Evolutionary conservation across 192 early-diverging fungal species (phyloP).

Genomic region (Coemansia sp.): DNA sequence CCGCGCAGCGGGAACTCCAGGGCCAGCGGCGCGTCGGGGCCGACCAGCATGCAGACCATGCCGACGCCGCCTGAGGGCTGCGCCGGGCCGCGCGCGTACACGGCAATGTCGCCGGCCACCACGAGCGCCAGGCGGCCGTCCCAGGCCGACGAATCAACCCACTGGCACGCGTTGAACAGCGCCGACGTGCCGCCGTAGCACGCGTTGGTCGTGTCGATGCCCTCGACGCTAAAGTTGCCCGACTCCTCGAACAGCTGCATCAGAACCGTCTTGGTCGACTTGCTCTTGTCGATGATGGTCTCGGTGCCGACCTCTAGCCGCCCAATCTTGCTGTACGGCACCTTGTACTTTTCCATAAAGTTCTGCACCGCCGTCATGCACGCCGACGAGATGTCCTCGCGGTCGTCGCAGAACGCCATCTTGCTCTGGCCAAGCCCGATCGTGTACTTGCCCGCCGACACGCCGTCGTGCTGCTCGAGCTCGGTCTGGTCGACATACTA

Average conservation of each 20-base stretch:
- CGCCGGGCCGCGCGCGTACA: constrained; percentile 89
- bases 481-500: constrained; percentile 48
- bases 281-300: constrained; percentile 99
- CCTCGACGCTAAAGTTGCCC: constrained; percentile 92
- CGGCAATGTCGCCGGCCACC: constrained; percentile 94
- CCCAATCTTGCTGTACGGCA: constrained; percentile 83
- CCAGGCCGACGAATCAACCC: constrained; percentile 91
- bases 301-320: constrained; percentile 97
- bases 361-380: constrained; percentile 74
- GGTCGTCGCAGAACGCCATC: constrained; percentile 95
- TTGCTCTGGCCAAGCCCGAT: constrained; percentile 94
- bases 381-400: constrained; percentile 64
- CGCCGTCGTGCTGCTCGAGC: constrained; percentile 85
- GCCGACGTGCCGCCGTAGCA: constrained; percentile 98
- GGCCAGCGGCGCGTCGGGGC: constrained; percentile 89
- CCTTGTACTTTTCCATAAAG: constrained; percentile 91
- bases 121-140: constrained; percentile 91
- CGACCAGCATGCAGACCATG: constrained; percentile 87
- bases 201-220: constrained; percentile 97
- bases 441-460: constrained; percentile 95
- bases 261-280: constrained; percentile 94
- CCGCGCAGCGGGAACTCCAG: constrained; percentile 84
- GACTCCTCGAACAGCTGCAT: constrained; percentile 93
- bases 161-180: constrained; percentile 97
- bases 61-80: constrained; percentile 94